Conservation (phyloP, 2,329 filamentous ascomycete genomes). For the Xylariaceae sp. region DNA sequence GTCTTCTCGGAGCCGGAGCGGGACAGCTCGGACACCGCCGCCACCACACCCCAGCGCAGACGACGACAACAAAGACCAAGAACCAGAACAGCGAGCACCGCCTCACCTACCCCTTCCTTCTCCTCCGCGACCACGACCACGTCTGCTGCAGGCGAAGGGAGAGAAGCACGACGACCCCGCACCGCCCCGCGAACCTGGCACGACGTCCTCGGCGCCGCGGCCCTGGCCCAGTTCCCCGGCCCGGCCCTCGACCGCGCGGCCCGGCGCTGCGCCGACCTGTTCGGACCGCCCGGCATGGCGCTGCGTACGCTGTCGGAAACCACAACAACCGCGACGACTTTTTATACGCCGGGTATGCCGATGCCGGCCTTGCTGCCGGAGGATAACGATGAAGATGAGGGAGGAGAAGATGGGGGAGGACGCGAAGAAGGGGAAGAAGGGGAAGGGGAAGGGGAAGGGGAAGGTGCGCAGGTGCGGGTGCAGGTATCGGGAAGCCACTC, state of each 20-base stretch:
- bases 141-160: background rate
- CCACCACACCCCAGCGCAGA: slow-evolving; percentile 1
- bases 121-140: slow-evolving; percentile 5
- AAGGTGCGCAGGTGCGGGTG: too few relatives aligned
- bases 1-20: slow-evolving; percentile 26
- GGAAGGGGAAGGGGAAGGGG: too few relatives aligned
- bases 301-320: slow-evolving; percentile 55
- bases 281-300: slow-evolving; percentile 71
- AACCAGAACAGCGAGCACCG: background rate
- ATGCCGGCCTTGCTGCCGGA: too few relatives aligned
- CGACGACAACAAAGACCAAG: background rate
- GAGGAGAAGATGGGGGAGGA: too few relatives aligned
- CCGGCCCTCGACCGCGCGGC: slow-evolving; percentile 69
- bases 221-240: slow-evolving; percentile 70
- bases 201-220: slow-evolving; percentile 78
- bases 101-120: slow-evolving; percentile 4
- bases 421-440: too few relatives aligned
- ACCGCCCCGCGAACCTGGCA: slow-evolving; percentile 74
- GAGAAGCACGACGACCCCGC: background rate
- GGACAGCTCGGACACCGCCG: slow-evolving; percentile 22
- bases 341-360: too few relatives aligned
- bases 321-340: too few relatives aligned
- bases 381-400: too few relatives aligned
- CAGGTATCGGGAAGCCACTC: slow-evolving; percentile 30
- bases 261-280: slow-evolving; percentile 74